Evolutionary conservation across 805 yeast genomes (phyloP).

Genomic region (Candida ipomoeae): DNA sequence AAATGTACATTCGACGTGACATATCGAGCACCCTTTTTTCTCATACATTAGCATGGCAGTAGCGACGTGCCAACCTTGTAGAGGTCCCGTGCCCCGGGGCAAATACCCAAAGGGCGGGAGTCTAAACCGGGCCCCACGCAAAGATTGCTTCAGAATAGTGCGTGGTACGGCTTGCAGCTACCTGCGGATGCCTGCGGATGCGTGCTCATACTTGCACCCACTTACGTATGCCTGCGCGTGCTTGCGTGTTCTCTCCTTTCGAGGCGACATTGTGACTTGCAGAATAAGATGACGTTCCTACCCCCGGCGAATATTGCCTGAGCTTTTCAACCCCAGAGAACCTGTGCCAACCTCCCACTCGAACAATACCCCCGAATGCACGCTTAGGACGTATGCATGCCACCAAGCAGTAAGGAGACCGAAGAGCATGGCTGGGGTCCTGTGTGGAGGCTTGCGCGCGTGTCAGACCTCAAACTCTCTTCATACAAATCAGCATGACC

Average conservation of each 20-base stretch:
- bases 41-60: background rate
- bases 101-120: background rate
- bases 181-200: background rate
- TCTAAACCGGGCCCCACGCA: background rate
- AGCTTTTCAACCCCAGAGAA: background rate
- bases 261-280: background rate
- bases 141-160: background rate
- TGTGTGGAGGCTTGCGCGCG: background rate
- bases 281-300: background rate
- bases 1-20: background rate
- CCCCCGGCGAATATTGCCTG: background rate
- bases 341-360: background rate
- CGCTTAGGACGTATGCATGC: background rate
- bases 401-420: background rate
- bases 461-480: background rate
- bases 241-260: background rate
- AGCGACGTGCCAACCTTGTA: background rate
- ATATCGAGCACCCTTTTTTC: background rate
- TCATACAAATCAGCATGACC: background rate
- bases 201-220: background rate
- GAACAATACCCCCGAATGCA: background rate
- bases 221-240: background rate
- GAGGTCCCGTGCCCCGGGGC: too few species aligned
- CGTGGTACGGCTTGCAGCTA: background rate
- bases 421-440: background rate